Evolutionary conservation across 1,284 basidiomycete species (phyloP).

Genomic region (Boletus smithii): DNA sequence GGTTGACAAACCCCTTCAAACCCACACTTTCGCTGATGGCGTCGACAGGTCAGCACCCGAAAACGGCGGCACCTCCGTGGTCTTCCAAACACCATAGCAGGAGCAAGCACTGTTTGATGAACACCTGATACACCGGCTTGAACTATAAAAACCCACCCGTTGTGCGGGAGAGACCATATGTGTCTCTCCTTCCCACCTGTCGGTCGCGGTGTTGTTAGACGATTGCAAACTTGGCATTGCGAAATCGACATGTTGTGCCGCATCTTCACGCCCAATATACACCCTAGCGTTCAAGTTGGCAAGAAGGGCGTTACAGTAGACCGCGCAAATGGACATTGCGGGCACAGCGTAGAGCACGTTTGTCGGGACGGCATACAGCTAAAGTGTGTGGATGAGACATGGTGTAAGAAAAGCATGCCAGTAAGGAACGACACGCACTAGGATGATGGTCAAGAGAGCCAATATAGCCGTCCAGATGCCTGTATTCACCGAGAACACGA

Average conservation of each 20-base stretch:
- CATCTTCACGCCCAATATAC: slow-evolving; percentile 4
- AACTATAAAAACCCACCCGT: background rate
- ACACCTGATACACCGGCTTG: too few relatives aligned
- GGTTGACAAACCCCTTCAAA: too few relatives aligned
- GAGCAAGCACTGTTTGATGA: background rate
- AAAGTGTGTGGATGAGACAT: background rate
- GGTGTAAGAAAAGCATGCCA: too few relatives aligned
- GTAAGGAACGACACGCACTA: slow-evolving; percentile 7
- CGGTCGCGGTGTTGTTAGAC: too few relatives aligned
- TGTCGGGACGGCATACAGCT: slow-evolving; percentile 1
- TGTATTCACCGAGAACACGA: slow-evolving; percentile 14
- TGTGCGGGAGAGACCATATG: too few relatives aligned
- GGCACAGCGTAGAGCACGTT: background rate
- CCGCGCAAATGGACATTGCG: slow-evolving; percentile 5
- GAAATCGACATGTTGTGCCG: too few relatives aligned
- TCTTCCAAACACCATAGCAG: background rate
- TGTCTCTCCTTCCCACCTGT: too few relatives aligned
- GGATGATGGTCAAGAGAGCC: slow-evolving; percentile 8
- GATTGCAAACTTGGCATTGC: too few relatives aligned
- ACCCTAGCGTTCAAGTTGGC: slow-evolving; percentile 14
- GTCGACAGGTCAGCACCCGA: background rate
- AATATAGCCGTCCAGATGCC: slow-evolving; percentile 16
- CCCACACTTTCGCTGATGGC: too few relatives aligned
- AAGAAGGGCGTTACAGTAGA: slow-evolving; percentile 14
- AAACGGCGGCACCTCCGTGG: background rate